A percentile compares a stretch with the other conserved stretches of the same genome.
Conservation (phyloP, 148 eudicot genomes). For the Beta vulgaris region DNA sequence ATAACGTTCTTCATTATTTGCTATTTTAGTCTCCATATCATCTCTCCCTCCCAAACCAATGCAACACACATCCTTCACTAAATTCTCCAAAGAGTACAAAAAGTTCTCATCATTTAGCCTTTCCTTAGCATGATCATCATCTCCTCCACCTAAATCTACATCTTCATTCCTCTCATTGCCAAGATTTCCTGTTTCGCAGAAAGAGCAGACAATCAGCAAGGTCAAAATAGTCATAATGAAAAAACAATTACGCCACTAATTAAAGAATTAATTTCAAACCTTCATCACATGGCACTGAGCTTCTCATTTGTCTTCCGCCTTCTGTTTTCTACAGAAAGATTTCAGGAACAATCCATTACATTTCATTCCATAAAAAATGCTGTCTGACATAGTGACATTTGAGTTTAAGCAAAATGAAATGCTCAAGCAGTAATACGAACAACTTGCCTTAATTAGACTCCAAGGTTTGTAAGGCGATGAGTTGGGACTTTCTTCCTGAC, state of each 20-base stretch:
- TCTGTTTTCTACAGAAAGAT: conserved; percentile 12
- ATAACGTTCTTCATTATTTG: conserved; percentile 18
- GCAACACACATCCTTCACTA: conserved; percentile 1
- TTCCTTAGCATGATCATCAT: not conserved
- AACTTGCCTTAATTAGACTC: conserved; percentile 13
- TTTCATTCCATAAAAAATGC: not conserved
- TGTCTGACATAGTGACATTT: not conserved
- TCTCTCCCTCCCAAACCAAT: conserved; percentile 32
- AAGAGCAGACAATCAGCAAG: not conserved
- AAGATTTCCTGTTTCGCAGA: conserved; percentile 27
- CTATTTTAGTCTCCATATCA: not conserved
- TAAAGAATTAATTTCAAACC: conserved; percentile 1
- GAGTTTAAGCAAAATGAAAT: not conserved
- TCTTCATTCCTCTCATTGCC: conserved; percentile 25
- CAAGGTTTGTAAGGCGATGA: not conserved
- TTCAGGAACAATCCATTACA: not conserved
- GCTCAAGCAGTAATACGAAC: conserved; percentile 1
- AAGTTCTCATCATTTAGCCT: not conserved
- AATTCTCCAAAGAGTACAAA: not conserved
- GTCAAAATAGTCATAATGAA: not conserved
- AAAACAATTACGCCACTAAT: not conserved
- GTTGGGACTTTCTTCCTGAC: not conserved
- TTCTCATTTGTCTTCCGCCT: not conserved
- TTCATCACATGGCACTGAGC: not conserved
- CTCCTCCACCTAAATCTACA: conserved; percentile 26